Evolutionary conservation across 2,329 filamentous ascomycete species (phyloP), one percentile per base, ranked within the genome.

Genomic region (Alternaria burnsii): DNA sequence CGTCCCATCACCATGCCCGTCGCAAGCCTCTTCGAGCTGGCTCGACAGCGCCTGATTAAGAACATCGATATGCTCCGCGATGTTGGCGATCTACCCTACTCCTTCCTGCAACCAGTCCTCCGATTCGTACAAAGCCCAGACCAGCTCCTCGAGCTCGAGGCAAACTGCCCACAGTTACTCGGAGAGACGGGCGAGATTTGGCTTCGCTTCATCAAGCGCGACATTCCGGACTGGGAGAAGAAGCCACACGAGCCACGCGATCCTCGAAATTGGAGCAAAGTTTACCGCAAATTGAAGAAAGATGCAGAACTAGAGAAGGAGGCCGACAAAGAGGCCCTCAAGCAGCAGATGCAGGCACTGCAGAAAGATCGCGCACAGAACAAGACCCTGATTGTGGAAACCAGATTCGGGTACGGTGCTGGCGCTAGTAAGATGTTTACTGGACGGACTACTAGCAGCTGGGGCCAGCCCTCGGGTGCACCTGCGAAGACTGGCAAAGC

Each of bases 181-280:
- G 87, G 88, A 38, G 83, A 91, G 57, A 89, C 89, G 40, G 85
- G 82, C 20, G 90, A 93, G 69, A 82, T 94, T 62, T 97, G 94
- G 94, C 80, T 88, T 42, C 85, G 87, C 28, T 86, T 97, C 71
- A 95, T 98, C 77, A 86, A 87, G 52, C 87, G 88, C 48, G 89
- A 97, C 71, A 91, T 97, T 63, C 88, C 88, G 2, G 81, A 87
- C 57, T 89, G 88, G 77, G 83, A 88, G 42, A 80, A 82, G 46
- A 88, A 90, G 73, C 86, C 87, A 26, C 86, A 89, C 67, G 82
- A 87, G 24, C 91, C 91, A 0, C 63, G 69, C 56, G 85, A 92
- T 63, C 87, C 89, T 0, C 82, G 82, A 36, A 88, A 88, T 61
- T 97, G 93, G 93, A 88, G 89, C 74, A 88, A 90, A 56, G 84